Conservation (phyloP, 495 filamentous ascomycete species). For the Penicillium coffeae region DNA sequence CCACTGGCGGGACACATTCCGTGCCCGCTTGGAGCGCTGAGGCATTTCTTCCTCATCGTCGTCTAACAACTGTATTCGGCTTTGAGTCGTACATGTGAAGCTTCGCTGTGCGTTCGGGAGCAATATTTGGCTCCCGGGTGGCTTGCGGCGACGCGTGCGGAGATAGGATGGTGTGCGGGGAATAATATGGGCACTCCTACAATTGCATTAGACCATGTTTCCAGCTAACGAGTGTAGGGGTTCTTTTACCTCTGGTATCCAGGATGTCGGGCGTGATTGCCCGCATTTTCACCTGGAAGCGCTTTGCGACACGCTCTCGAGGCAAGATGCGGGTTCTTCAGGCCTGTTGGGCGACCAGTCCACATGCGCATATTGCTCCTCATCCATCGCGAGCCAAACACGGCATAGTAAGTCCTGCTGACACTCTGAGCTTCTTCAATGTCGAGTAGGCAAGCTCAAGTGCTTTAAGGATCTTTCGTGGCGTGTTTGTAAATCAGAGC, state of each 20-base stretch:
- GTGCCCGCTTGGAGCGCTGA: no score
- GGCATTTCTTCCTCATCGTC: slow-evolving; percentile 13
- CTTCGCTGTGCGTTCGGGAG: neutral
- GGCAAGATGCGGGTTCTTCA: slow-evolving; percentile 14
- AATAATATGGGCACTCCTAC: neutral
- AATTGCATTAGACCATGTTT: neutral
- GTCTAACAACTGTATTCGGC: slow-evolving; percentile 8
- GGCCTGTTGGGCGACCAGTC: slow-evolving; percentile 17
- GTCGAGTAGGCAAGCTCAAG: neutral
- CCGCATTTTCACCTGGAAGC: neutral
- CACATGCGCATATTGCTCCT: slow-evolving; percentile 20
- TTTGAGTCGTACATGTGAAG: slow-evolving; percentile 6
- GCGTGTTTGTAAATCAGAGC: neutral
- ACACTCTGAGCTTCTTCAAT: no score
- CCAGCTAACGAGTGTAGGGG: no score
- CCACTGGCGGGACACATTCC: no score
- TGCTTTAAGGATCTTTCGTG: neutral
- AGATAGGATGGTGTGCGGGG: neutral
- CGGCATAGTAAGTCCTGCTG: no score
- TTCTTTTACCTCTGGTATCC: neutral
- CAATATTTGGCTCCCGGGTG: neutral
- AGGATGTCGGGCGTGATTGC: neutral
- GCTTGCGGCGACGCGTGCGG: neutral
- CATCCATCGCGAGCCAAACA: slow-evolving; percentile 18
- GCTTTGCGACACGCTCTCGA: slow-evolving; percentile 2